These are phyloP conservation scores for Geosiphon pyriformis DNA, from an alignment of 192 early-diverging fungal species.

Conservation along the genomic window DNA sequence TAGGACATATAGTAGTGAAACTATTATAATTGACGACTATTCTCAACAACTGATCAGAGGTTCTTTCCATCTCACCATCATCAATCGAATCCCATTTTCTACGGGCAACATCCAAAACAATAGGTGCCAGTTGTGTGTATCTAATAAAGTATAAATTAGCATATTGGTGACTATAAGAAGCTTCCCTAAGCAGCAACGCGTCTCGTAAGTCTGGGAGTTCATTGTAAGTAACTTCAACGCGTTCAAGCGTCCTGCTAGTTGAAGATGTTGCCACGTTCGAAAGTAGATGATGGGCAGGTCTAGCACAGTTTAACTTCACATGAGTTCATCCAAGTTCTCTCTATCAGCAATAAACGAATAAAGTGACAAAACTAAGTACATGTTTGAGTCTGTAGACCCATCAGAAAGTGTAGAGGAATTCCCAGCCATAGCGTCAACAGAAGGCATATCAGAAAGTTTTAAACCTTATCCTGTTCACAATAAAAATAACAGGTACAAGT, in stretches of 20 bases:
- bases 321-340: background rate
- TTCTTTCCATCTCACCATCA: background rate
- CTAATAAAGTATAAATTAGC: constrained; percentile 81
- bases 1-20: background rate
- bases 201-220: constrained; percentile 20
- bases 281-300: background rate
- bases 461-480: too few relatives aligned
- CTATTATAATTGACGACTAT: background rate
- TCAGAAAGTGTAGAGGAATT: background rate
- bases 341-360: too few relatives aligned
- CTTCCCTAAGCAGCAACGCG: constrained; percentile 54
- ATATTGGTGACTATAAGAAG: constrained; percentile 76
- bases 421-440: background rate
- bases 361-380: too few relatives aligned
- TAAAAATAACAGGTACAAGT: too few relatives aligned
- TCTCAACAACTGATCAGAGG: background rate
- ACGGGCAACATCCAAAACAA: constrained; percentile 52
- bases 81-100: constrained; percentile 45
- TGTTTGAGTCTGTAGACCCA: background rate
- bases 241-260: background rate
- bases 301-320: background rate
- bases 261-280: background rate
- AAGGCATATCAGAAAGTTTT: too few relatives aligned
- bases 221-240: background rate
- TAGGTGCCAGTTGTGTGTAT: constrained; percentile 56